Percentiles rank a stretch among this genome's conserved stretches.
These are phyloP conservation scores for Gyromitra esculenta DNA, from an alignment of 2,329 filamentous ascomycete genomes.

Conservation along the genomic window DNA sequence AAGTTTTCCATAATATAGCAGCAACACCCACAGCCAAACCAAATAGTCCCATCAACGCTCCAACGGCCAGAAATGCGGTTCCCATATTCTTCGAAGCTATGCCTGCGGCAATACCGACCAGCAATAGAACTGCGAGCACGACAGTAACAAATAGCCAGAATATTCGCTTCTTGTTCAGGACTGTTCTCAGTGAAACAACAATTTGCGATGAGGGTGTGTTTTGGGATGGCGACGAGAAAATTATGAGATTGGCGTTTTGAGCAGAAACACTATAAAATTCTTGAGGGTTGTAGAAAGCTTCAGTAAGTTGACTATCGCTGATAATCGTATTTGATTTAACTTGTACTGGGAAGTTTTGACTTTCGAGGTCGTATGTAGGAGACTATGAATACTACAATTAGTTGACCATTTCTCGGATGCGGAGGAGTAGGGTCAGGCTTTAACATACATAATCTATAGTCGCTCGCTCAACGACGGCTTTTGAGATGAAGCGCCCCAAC, in stretches of 20 bases:
- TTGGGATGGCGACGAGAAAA: neutral
- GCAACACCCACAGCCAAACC: neutral
- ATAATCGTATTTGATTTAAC: neutral
- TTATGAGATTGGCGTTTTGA: neutral
- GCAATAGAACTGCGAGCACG: neutral
- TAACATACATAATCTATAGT: slow-evolving; percentile 24
- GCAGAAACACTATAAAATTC: neutral
- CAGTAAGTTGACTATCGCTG: slow-evolving; percentile 9
- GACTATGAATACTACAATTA: slow-evolving; percentile 2
- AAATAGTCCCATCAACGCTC: neutral
- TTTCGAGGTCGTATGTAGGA: slow-evolving; percentile 4
- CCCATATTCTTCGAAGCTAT: neutral
- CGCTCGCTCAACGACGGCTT: slow-evolving; percentile 18
- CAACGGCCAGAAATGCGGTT: neutral
- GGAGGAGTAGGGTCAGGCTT: too few species aligned
- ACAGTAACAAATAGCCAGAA: neutral
- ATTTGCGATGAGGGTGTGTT: neutral
- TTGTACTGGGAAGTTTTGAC: neutral
- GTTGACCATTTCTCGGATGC: neutral
- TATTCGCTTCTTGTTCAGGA: slow-evolving; percentile 2
- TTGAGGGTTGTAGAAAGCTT: slow-evolving; percentile 15
- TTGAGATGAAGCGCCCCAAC: slow-evolving; percentile 1
- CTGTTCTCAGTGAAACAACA: slow-evolving; percentile 1
- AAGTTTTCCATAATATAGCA: slow-evolving; percentile 6
- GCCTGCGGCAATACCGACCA: neutral